Base-by-base conservation (phyloP, 257 asterid species). In the Solanum lignicaule region DNA sequence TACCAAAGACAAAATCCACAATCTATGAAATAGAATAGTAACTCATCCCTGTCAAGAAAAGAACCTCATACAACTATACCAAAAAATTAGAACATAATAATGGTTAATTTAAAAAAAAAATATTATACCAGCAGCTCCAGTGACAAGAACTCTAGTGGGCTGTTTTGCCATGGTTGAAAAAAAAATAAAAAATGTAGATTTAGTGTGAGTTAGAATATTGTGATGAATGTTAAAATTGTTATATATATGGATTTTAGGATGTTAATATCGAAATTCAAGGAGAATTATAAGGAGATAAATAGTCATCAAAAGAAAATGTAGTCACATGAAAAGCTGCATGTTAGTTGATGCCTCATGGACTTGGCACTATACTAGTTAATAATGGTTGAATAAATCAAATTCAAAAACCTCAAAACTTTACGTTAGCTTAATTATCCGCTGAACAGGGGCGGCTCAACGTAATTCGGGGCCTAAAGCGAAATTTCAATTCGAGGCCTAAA, bases 21-120 rank as follows among this genome's bases (percentile, higher is more conserved):
- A 95, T 96, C 88, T 88, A 92, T 88, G 98, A 32, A 91, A 89
- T 88, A 86, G 98, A 86, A 94, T 92, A 92, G 87, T 92, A 87
- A 88, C 60, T 46, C 91, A 88, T 92, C 83, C 84, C 89, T 88
- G 87, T 87, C 84, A 94, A 94, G 95, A 81, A 94, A 94, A 90
- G 98, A 91, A 94, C 93, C 87, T 88, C 43, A 86, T 85, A 43
- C 83, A 29, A 38, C 14, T 27, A 3, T 31, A 66, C 31, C 81
- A 86, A 84, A 84, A 21, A 58, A 52, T 3, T 25, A 55, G 23
- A 27, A 81, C 41, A 75, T 43, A 21, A 43, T n/a, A 11, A 82
- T 27, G 21, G 39, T 68, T 65, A 11, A 8, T 73, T 33, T 33
- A 9, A 5, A 5, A 5, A 62, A 6, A 14, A 20, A 5, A 21